A percentile compares a stretch with the other conserved stretches of the same genome.
These are phyloP conservation scores for Yamadazyma kanchanaburiensis DNA, from an alignment of 1,139 yeast species.

Conservation along the genomic window DNA sequence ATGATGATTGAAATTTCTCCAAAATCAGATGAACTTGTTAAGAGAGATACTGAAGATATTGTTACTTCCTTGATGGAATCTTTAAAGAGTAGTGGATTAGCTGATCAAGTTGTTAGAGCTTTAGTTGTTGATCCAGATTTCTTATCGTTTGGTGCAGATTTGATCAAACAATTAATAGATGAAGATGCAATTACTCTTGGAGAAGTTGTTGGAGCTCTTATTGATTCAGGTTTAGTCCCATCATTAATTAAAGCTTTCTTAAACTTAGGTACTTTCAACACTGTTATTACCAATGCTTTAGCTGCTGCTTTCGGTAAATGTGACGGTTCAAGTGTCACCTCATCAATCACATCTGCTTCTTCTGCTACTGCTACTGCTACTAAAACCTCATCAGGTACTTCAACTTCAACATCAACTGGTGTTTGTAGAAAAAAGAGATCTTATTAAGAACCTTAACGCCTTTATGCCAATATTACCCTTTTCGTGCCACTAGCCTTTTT, in stretches of 20 bases:
- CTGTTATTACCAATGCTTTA: constrained; percentile 42
- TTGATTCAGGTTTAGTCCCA: constrained; percentile 39
- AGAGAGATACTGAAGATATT: constrained; percentile 16
- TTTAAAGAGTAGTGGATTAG: constrained; percentile 44
- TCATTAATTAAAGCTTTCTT: constrained; percentile 38
- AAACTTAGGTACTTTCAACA: constrained; percentile 36
- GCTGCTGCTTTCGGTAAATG: constrained; percentile 46
- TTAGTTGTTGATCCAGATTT: constrained; percentile 40
- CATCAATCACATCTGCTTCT: constrained; percentile 18
- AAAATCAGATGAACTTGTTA: constrained; percentile 4
- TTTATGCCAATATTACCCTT: too few species aligned
- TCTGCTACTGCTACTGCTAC: constrained; percentile 15
- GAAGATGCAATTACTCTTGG: constrained; percentile 27
- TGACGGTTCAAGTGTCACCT: constrained; percentile 29
- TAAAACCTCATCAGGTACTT: constrained; percentile 15
- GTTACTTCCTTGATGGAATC: constrained; percentile 43
- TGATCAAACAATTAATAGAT: constrained; percentile 30
- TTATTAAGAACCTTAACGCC: constrained; percentile 7
- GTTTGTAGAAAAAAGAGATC: constrained; percentile 18
- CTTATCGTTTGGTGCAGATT: constrained; percentile 40
- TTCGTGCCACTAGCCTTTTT: too few species aligned
- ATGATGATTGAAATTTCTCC: constrained; percentile 6
- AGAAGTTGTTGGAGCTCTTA: constrained; percentile 27
- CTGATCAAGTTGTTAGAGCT: constrained; percentile 36
- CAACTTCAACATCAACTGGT: constrained; percentile 13